Evolutionary conservation across 192 early-diverging fungal species (phyloP).

Genomic region (Backusella sp.): DNA sequence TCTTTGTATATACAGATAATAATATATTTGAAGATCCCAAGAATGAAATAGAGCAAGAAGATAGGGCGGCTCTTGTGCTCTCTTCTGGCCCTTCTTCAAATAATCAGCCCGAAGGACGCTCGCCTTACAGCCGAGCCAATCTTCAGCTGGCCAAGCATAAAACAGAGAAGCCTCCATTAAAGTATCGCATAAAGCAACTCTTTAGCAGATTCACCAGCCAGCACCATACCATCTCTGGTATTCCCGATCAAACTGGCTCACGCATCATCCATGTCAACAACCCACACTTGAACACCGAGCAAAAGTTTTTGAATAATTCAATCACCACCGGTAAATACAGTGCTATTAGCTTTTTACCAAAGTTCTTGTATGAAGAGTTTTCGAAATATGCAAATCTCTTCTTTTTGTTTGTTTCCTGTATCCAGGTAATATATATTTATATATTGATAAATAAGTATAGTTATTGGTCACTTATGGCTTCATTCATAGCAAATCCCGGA

Average conservation of each 20-base stretch:
- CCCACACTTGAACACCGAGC: conserved; percentile 66
- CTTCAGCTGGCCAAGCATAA: conserved; percentile 2
- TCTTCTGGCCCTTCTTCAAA: background rate
- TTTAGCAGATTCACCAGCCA: background rate
- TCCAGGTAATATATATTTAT: conserved; percentile 59
- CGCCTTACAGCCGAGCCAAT: conserved; percentile 8
- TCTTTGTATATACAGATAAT: background rate
- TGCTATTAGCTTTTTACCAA: conserved; percentile 84
- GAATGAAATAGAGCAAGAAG: background rate
- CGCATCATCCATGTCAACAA: conserved; percentile 94
- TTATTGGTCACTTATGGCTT: too few relatives aligned
- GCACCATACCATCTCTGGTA: conserved; percentile 11
- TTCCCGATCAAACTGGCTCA: conserved; percentile 17
- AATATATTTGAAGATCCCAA: conserved; percentile 11
- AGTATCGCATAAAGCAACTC: background rate
- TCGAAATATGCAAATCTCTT: conserved; percentile 98
- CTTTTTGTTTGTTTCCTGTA: conserved; percentile 94
- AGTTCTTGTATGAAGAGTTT: conserved; percentile 97
- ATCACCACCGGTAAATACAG: conserved; percentile 98
- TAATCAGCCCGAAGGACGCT: background rate
- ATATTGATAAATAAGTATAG: too few relatives aligned
- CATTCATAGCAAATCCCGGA: conserved; percentile 83
- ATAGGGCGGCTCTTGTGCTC: background rate
- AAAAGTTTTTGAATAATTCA: conserved; percentile 86
- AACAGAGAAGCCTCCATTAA: background rate